Evolutionary conservation across 495 filamentous ascomycete species (phyloP), one percentile per base, ranked within the genome.

Genomic region (Penicillium canariense): DNA sequence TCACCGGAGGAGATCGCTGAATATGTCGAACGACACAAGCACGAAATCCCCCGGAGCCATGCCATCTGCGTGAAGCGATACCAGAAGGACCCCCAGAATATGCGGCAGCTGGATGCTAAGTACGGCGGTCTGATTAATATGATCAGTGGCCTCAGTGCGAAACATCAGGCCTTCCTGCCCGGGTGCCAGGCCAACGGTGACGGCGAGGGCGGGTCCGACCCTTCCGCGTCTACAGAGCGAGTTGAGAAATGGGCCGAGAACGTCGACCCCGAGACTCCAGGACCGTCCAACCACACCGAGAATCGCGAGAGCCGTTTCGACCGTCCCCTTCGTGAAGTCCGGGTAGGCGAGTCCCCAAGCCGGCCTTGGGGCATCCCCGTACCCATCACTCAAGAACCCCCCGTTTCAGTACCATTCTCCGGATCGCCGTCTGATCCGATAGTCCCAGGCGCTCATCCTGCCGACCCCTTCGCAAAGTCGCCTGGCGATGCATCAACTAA

Each of bases 1-100:
- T 89, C 89, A 1, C 90, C 91, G 1, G 89, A 95, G 75, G 91
- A 96, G 68, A 84, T 96, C 43, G 91, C 91, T 14, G 77, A 84
- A 55, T 96, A 96, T 62, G 87, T 96, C 50, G 88, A 96, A 67
- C 87, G 82, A 20, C 91, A 96, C 73, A 96, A 96, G 67, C 91
- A 96, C 62, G 88, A 96, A 59, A 82, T 96, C 25, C 91, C 91
- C 3, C 79, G 91, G 53, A 94, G 89, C 60, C 91, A 96, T 69
- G 90, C 91, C 55, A 83, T 96, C 17, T 96, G 91, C 66, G 87
- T 96, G 50, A 83, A 85, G 57, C 82, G 91, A 34, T 95, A 91
- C 68, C 90, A 96, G 66, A 82, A 80, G 64, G 91, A 92, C 63
- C 84, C 88, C 25, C 81, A 87, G 54, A 87, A 88, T 54, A 90